phyloP scores from a whole-genome alignment of 2,329 filamentous ascomycete species.

The Lasiodiplodia sp. region DNA sequence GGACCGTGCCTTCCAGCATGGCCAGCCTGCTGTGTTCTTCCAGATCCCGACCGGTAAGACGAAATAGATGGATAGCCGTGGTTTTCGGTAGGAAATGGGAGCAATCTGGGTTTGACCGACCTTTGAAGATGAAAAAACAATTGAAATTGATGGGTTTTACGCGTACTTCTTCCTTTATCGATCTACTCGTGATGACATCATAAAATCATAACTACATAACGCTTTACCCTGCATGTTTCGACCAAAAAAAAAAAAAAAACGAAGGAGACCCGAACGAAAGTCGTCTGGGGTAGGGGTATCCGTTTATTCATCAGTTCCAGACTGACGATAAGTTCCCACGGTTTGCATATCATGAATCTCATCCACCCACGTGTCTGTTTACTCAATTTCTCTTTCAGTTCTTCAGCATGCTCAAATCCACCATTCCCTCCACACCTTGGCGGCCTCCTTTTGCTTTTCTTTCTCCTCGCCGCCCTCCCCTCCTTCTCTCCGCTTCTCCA shows the following conservation, averaged over 20 bases:
- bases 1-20: conserved; percentile 69
- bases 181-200: not conserved
- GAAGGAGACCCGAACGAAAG: no score
- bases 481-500: not conserved
- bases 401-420: conserved; percentile 5
- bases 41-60: conserved; percentile 73
- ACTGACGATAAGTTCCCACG: no score
- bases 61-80: conserved; percentile 9
- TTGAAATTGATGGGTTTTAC: not conserved
- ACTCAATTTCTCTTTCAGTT: no score
- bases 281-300: no score
- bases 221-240: not conserved
- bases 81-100: not conserved
- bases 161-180: not conserved
- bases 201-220: not conserved
- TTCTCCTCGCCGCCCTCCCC: not conserved
- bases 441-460: not conserved
- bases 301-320: no score
- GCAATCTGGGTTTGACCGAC: not conserved
- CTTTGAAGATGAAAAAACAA: not conserved
- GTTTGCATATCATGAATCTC: no score
- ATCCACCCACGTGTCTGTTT: no score
- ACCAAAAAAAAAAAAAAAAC: no score
- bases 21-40: conserved; percentile 69
- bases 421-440: conserved; percentile 14